Conservation (phyloP, 1,284 basidiomycete species). For the Moesziomyces sp. region DNA sequence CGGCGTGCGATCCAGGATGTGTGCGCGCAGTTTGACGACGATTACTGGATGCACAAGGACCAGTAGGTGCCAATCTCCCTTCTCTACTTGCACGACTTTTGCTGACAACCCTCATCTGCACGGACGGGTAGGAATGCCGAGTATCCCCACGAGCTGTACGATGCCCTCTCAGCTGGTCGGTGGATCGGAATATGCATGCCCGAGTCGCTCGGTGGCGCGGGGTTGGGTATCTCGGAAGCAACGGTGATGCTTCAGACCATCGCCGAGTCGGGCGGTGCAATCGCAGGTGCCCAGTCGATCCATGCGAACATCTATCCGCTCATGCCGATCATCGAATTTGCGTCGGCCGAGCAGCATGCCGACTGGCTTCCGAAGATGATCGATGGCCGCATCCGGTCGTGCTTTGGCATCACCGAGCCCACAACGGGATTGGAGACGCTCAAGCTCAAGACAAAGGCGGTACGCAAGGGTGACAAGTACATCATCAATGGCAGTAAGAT, state of each 20-base stretch:
- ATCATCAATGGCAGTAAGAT: conserved; percentile 65
- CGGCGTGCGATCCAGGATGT: conserved; percentile 36
- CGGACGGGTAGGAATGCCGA: conserved; percentile 8
- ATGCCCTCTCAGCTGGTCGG: conserved; percentile 28
- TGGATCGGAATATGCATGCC: conserved; percentile 58
- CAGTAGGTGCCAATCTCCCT: conserved; percentile 1
- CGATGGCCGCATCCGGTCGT: conserved; percentile 65
- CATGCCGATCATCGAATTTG: conserved; percentile 57
- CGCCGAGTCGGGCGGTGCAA: conserved; percentile 65
- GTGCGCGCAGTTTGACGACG: conserved; percentile 42
- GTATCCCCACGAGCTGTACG: conserved; percentile 58
- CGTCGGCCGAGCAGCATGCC: conserved; percentile 49
- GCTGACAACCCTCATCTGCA: neutral
- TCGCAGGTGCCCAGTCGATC: conserved; percentile 51
- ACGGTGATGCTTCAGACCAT: conserved; percentile 69
- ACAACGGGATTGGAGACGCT: conserved; percentile 66
- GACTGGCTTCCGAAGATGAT: conserved; percentile 67
- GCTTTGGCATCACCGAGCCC: conserved; percentile 69
- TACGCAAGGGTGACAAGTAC: conserved; percentile 48
- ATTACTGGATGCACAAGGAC: conserved; percentile 52
- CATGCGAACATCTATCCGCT: conserved; percentile 59
- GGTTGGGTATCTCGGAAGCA: conserved; percentile 68
- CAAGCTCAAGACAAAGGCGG: conserved; percentile 63
- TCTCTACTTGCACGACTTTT: neutral
- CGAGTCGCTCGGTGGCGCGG: conserved; percentile 62